Evolutionary conservation across 306 rosid species (phyloP).

Genomic region (Rubus idaeus): DNA sequence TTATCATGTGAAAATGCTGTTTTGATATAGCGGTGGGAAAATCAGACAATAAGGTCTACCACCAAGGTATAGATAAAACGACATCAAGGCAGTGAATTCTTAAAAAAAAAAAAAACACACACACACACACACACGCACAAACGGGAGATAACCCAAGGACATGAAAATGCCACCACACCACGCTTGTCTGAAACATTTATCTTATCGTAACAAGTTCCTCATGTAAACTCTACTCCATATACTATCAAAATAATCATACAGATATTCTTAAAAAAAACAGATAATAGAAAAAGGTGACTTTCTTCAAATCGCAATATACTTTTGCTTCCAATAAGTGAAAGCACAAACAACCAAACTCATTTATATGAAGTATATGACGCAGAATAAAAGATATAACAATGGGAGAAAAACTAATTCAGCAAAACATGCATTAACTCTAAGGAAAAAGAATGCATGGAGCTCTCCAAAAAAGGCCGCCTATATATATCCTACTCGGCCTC

Average conservation of each 20-base stretch:
- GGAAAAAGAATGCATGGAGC: not conserved
- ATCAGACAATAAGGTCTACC: not conserved
- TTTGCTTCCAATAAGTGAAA: not conserved
- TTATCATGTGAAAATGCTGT: not conserved
- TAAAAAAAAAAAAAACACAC: no score
- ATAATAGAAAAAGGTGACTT: not conserved
- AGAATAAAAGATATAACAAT: not conserved
- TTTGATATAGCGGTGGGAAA: conserved; percentile 1
- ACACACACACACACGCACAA: not conserved
- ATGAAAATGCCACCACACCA: not conserved
- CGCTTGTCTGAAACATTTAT: not conserved
- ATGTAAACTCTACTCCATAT: not conserved
- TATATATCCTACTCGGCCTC: not conserved
- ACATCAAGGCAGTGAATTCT: not conserved
- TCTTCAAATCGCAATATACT: not conserved
- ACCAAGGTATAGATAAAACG: not conserved
- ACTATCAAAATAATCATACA: no score
- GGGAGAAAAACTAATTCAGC: not conserved
- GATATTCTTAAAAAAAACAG: no score
- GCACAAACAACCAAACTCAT: not conserved
- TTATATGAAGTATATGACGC: not conserved
- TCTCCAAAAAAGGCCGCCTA: not conserved
- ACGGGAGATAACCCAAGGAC: no score
- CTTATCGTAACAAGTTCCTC: not conserved
- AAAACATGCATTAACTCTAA: not conserved